A percentile compares a stretch with the other conserved stretches of the same genome.
Evolutionary conservation across 805 yeast genomes (phyloP).

Genomic region (Wickerhamiella sergipiensis): DNA sequence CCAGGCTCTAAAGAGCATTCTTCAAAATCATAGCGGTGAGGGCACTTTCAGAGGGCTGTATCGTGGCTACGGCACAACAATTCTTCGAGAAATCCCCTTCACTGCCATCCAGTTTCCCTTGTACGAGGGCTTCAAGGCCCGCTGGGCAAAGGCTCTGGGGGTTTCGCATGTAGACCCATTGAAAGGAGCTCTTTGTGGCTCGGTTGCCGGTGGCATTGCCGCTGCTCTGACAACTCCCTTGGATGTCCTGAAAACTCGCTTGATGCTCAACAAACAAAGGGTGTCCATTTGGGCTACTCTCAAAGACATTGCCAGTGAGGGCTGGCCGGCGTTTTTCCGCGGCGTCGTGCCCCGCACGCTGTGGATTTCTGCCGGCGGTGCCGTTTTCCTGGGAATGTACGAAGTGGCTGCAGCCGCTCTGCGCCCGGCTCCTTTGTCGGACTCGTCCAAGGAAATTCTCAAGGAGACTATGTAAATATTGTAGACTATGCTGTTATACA

Average conservation of each 20-base stretch:
- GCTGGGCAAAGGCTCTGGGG: constrained; percentile 42
- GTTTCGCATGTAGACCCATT: constrained; percentile 39
- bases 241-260: constrained; percentile 85
- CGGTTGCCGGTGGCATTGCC: constrained; percentile 86
- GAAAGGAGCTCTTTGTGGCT: constrained; percentile 83
- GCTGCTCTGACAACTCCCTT: constrained; percentile 92
- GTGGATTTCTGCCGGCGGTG: constrained; percentile 99
- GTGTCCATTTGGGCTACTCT: constrained; percentile 37
- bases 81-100: constrained; percentile 91
- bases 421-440: neutral
- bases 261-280: constrained; percentile 56
- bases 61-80: constrained; percentile 87
- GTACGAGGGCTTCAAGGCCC: constrained; percentile 65
- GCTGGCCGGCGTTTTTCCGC: constrained; percentile 51
- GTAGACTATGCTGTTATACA: too few species aligned
- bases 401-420: constrained; percentile 30
- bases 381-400: constrained; percentile 88
- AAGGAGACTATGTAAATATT: neutral
- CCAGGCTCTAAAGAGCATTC: constrained; percentile 49
- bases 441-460: neutral
- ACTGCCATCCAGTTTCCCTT: constrained; percentile 92
- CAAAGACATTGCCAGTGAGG: constrained; percentile 44
- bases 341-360: constrained; percentile 93
- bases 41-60: constrained; percentile 69
- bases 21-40: constrained; percentile 58